Percentiles rank a stretch among this genome's conserved stretches.
These are phyloP conservation scores for Pythium scleroteichum DNA, from an alignment of 352 stramenopile species.

Conservation along the genomic window DNA sequence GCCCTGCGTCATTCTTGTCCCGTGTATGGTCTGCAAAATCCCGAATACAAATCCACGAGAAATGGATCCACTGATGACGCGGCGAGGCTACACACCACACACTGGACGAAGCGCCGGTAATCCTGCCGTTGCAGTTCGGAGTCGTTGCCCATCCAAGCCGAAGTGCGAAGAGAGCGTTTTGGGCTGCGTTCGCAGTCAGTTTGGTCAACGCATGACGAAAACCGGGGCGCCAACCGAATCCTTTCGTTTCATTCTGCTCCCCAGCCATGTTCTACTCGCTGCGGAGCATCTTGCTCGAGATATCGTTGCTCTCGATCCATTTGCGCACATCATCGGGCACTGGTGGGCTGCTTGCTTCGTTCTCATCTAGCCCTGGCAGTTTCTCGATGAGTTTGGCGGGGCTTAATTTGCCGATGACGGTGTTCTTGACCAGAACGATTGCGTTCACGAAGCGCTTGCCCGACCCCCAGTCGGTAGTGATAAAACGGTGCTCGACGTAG, in stretches of 20 bases:
- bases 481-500: conserved; percentile 87
- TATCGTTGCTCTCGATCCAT: conserved; percentile 78
- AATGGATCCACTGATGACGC: conserved; percentile 2
- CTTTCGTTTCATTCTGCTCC: too few relatives aligned
- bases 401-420: conserved; percentile 60
- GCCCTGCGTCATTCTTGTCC: conserved; percentile 24
- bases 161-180: background rate
- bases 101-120: too few relatives aligned
- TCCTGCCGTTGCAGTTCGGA: background rate
- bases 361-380: conserved; percentile 35
- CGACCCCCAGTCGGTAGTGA: conserved; percentile 35
- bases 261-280: conserved; percentile 12
- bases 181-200: background rate
- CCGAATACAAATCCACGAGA: conserved; percentile 4
- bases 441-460: conserved; percentile 69
- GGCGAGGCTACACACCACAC: background rate
- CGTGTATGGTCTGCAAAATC: conserved; percentile 7
- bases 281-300: conserved; percentile 73
- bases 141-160: background rate
- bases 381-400: conserved; percentile 66
- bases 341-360: conserved; percentile 35
- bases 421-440: conserved; percentile 90
- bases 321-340: conserved; percentile 55
- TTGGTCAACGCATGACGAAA: background rate
- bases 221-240: too few relatives aligned